Conservation (phyloP, 768 basidiomycete genomes). For the Favolaschia claudopus region DNA sequence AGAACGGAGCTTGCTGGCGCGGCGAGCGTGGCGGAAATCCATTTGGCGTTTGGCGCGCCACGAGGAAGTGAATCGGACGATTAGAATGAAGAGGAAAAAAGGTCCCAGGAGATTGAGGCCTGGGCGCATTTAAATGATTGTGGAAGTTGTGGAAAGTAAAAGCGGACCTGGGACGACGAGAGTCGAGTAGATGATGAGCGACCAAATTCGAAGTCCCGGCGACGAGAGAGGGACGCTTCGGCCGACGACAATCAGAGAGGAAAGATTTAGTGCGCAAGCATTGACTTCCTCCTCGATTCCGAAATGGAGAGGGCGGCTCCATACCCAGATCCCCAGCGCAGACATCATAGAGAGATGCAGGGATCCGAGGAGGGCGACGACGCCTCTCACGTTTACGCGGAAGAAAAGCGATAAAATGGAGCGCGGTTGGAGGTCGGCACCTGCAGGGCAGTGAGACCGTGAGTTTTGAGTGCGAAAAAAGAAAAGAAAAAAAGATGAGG, state of each 20-base stretch:
- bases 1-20: too few relatives aligned
- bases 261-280: neutral
- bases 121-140: neutral
- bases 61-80: too few relatives aligned
- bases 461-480: too few relatives aligned
- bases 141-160: neutral
- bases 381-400: neutral
- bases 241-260: slow-evolving; percentile 7
- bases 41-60: too few relatives aligned
- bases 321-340: slow-evolving; percentile 7
- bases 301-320: neutral
- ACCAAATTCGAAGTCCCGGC: neutral
- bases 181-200: neutral
- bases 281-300: neutral
- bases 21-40: too few relatives aligned
- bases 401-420: neutral
- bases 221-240: neutral
- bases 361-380: slow-evolving; percentile 3
- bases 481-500: too few relatives aligned
- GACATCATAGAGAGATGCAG: slow-evolving; percentile 12
- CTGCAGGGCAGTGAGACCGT: neutral
- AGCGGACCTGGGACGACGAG: neutral
- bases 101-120: neutral
- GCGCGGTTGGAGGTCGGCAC: neutral
- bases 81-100: too few relatives aligned